phyloP scores from a whole-genome alignment of 495 filamentous ascomycete species.

The Annulohypoxylon bovei region DNA sequence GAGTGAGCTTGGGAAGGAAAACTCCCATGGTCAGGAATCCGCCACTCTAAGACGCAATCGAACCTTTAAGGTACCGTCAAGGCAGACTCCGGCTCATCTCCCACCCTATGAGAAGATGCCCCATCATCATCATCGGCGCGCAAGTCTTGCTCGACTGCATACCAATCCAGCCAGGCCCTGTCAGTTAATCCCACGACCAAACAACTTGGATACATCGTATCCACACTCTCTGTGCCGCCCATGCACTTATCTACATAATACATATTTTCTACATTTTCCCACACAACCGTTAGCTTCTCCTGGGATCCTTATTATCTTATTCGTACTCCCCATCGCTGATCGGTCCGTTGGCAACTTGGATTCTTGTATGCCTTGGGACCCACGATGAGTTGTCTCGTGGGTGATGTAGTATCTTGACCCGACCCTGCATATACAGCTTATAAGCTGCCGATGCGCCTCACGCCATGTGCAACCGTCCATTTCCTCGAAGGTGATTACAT shows the following conservation, averaged over 20 bases:
- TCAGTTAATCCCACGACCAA: conserved; percentile 32
- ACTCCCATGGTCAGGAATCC: conserved; percentile 23
- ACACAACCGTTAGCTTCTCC: conserved; percentile 9
- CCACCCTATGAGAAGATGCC: conserved; percentile 44
- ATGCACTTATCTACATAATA: conserved; percentile 25
- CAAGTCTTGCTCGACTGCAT: conserved; percentile 45
- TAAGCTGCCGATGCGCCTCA: conserved; percentile 34
- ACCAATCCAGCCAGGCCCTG: conserved; percentile 32
- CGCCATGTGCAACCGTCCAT: conserved; percentile 33
- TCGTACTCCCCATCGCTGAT: conserved; percentile 34
- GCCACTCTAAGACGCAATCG: conserved; percentile 43
- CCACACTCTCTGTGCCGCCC: conserved; percentile 29
- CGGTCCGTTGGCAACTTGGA: conserved; percentile 29
- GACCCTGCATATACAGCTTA: conserved; percentile 35
- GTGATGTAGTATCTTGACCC: conserved; percentile 38
- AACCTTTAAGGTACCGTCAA: conserved; percentile 38
- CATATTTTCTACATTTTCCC: conserved; percentile 12
- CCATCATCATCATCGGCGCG: conserved; percentile 45
- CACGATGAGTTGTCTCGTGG: conserved; percentile 43
- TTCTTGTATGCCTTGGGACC: conserved; percentile 25
- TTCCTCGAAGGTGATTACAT: conserved; percentile 6
- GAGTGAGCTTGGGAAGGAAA: conserved; percentile 22
- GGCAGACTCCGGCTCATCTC: conserved; percentile 40
- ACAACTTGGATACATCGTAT: conserved; percentile 21
- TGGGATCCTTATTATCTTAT: conserved; percentile 16